Percentiles rank a stretch among this genome's conserved stretches.
Conservation (phyloP, 768 basidiomycete species). For the Lepiota venenata region DNA sequence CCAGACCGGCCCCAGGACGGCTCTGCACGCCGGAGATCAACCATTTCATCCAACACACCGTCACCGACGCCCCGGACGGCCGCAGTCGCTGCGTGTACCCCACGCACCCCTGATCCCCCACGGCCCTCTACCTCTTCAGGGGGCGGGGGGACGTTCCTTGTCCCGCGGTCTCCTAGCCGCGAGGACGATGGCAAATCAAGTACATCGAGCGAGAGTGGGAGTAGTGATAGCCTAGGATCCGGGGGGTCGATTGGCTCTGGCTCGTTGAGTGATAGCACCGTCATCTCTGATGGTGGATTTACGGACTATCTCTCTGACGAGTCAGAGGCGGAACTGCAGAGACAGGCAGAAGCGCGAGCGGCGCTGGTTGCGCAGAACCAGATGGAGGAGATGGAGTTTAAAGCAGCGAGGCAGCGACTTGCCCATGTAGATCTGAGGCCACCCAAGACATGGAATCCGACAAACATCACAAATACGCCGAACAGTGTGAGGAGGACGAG, state of each 20-base stretch:
- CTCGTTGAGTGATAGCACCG: conserved; percentile 68
- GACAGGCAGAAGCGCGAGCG: conserved; percentile 80
- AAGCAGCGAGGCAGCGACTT: conserved; percentile 74
- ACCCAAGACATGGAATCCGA: conserved; percentile 72
- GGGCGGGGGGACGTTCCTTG: conserved; percentile 17
- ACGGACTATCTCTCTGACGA: conserved; percentile 92
- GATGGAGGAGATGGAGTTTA: conserved; percentile 79
- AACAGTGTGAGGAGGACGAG: conserved; percentile 5
- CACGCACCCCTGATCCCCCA: conserved; percentile 16
- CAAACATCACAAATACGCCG: conserved; percentile 33
- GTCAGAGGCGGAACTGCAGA: conserved; percentile 85
- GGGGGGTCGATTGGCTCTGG: conserved; percentile 28
- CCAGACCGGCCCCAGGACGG: conserved; percentile 6
- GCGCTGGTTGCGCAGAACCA: conserved; percentile 76
- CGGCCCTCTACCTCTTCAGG: conserved; percentile 23
- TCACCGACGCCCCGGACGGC: conserved; percentile 4
- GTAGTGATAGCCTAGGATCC: conserved; percentile 46
- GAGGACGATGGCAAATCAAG: conserved; percentile 35
- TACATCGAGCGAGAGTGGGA: conserved; percentile 59
- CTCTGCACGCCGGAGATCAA: conserved; percentile 20
- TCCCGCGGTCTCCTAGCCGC: conserved; percentile 28
- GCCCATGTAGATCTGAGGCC: conserved; percentile 72
- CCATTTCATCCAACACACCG: conserved; percentile 13
- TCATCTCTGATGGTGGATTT: conserved; percentile 84
- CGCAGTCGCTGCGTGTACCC: conserved; percentile 12